Base-by-base conservation (phyloP, 306 rosid genomes). In the Inga oerstediana region DNA sequence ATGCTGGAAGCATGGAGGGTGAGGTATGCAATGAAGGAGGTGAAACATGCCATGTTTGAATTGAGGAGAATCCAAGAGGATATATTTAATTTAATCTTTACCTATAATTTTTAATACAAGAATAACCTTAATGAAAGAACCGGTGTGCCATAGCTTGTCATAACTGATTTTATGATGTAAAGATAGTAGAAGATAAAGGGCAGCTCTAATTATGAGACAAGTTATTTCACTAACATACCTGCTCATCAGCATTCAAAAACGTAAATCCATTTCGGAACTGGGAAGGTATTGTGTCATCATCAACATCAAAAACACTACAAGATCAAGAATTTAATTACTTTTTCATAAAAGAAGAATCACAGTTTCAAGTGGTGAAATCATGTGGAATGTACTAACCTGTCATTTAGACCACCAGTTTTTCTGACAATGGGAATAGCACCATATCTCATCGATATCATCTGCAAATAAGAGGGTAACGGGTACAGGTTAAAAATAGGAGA, bases 391-490 rank as follows among this genome's bases (percentile, higher is more conserved):
- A 59, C 88, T 58, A 81, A 96, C 99, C 98, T 96, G 90, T 96
- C 99, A 85, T 94, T 92, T 48, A 94, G 91, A 77, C 98, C 99
- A 75, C 99, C 99, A 2, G 98, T 96, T 96, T 91, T 91, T 86
- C 99, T 89, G 72, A 17, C 97, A 75, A 96, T 94, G 59, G 99
- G 99, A 86, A 96, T 79, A 62, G 93, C 84, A 83, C 99, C 98
- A 64, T 92, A 96, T 89, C 95, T 93, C 99, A 96, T 96, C 78
- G 99, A 88, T 88, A 96, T 96, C 99, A 94, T 93, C 98, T 96
- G 89, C 83, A 61, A n/a, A 74, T 12, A 30, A 46, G 32, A 68
- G 56, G 76, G 78, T 66, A 84, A 2, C 75, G 45, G 3, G 76
- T 34, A 45, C 65, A 44, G 64, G 27, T 15, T 12, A 1, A 20